These are phyloP conservation scores for Fraxinus greggii DNA, from an alignment of 305 asterid species.

Conservation along the genomic window DNA sequence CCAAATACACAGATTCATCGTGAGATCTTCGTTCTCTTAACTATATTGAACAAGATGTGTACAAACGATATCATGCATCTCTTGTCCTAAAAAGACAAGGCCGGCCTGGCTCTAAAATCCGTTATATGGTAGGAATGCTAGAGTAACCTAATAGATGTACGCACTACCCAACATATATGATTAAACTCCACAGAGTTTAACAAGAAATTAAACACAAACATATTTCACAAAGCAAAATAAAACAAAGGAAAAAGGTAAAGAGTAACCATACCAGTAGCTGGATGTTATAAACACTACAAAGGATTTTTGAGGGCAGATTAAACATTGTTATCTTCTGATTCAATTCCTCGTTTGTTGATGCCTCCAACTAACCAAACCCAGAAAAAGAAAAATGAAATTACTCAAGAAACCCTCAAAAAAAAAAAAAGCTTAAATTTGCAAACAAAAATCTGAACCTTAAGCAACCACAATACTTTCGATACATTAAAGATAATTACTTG, in stretches of 20 bases:
- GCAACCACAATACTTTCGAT: neutral
- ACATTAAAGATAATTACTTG: constrained; percentile 48
- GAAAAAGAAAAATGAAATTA: constrained; percentile 23
- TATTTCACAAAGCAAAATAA: constrained; percentile 15
- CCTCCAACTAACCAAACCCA: constrained; percentile 60
- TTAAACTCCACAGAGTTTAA: neutral
- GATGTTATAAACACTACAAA: constrained; percentile 59
- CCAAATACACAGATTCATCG: neutral
- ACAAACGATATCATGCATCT: neutral
- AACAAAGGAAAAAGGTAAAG: neutral
- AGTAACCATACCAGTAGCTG: constrained; percentile 57
- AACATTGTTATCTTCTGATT: constrained; percentile 68
- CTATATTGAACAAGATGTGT: neutral
- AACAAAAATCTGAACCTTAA: constrained; percentile 31
- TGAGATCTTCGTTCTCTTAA: neutral
- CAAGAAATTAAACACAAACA: neutral
- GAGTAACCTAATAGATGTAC: neutral
- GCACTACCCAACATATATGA: neutral
- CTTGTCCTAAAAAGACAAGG: neutral
- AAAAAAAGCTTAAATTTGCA: constrained; percentile 14
- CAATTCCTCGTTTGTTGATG: constrained; percentile 79
- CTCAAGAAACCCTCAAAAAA: constrained; percentile 13
- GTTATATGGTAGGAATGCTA: neutral
- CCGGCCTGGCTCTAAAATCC: neutral
- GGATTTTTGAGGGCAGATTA: constrained; percentile 68